Percentiles rank a stretch among this genome's conserved stretches.
phyloP scores from a whole-genome alignment of 1,284 basidiomycete genomes.

The Fistulinella staudtii region DNA sequence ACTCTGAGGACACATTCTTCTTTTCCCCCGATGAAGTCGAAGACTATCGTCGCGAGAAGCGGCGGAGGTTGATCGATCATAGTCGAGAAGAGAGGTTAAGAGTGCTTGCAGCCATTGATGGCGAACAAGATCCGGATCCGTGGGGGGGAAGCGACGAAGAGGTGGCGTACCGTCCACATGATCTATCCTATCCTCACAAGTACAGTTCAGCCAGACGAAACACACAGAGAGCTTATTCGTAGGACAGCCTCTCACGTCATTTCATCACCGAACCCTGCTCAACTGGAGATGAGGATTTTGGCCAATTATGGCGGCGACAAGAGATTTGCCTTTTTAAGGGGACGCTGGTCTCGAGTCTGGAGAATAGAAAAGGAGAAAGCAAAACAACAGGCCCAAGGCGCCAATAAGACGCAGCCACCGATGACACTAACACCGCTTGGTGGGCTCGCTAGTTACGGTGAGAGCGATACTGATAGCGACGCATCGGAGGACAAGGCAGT shows the following conservation, averaged over 20 bases:
- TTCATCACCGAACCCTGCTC: constrained; percentile 67
- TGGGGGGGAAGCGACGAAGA: constrained; percentile 77
- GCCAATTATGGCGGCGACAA: constrained; percentile 73
- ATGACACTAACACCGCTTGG: constrained; percentile 38
- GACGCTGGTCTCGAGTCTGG: constrained; percentile 70
- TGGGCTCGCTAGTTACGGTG: constrained; percentile 56
- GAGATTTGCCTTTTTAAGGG: constrained; percentile 75
- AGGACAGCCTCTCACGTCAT: constrained; percentile 69
- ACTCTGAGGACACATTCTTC: constrained; percentile 78
- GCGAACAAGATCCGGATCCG: constrained; percentile 40
- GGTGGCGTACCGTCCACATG: constrained; percentile 35
- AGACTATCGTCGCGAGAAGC: constrained; percentile 64
- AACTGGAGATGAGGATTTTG: constrained; percentile 84
- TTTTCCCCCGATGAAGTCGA: constrained; percentile 63
- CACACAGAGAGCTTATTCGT: constrained; percentile 64
- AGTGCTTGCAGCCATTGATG: constrained; percentile 50
- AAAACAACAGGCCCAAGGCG: constrained; percentile 23
- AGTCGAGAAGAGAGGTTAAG: constrained; percentile 60
- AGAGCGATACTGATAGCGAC: constrained; percentile 42
- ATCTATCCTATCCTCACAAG: constrained; percentile 10
- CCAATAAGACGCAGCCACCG: constrained; percentile 3
- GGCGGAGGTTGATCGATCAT: constrained; percentile 56
- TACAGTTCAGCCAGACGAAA: constrained; percentile 56
- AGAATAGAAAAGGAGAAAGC: constrained; percentile 42
- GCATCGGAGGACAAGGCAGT: constrained; percentile 20